Conservation (phyloP, 495 filamentous ascomycete species). For the Neurospora sp. region DNA sequence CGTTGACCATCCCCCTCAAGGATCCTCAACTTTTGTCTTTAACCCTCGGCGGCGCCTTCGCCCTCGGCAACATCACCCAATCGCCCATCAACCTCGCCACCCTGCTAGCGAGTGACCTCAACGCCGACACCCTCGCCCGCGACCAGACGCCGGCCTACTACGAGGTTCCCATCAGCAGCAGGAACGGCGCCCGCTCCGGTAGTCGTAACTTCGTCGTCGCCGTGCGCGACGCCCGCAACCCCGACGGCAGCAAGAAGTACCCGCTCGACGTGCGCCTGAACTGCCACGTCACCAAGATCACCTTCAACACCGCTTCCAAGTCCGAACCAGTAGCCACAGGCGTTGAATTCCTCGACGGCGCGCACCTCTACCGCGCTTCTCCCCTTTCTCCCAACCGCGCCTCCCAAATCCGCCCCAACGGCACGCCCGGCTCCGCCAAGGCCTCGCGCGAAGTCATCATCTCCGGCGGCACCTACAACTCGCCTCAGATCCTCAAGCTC, state of each 20-base stretch:
- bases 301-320: conserved; percentile 32
- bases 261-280: conserved; percentile 49
- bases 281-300: conserved; percentile 50
- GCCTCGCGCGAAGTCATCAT: conserved; percentile 55
- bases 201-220: conserved; percentile 44
- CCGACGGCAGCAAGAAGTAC: conserved; percentile 45
- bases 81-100: conserved; percentile 26
- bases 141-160: conserved; percentile 31
- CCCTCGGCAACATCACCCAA: conserved; percentile 35
- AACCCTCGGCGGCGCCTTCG: conserved; percentile 39
- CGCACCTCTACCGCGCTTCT: conserved; percentile 49
- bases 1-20: conserved; percentile 35
- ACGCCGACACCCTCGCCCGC: conserved; percentile 25
- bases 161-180: conserved; percentile 41
- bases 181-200: conserved; percentile 38
- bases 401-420: conserved; percentile 3
- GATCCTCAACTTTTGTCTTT: conserved; percentile 44
- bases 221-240: conserved; percentile 38
- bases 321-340: conserved; percentile 44
- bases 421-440: conserved; percentile 32
- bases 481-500: conserved; percentile 53
- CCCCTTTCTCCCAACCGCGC: conserved; percentile 23
- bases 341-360: conserved; percentile 52
- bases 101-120: conserved; percentile 43
- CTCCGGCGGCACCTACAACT: conserved; percentile 49